A percentile compares a stretch with the other conserved stretches of the same genome.
Evolutionary conservation across 208 protist genomes (phyloP).

Genomic region (Leptomonas seymouri): DNA sequence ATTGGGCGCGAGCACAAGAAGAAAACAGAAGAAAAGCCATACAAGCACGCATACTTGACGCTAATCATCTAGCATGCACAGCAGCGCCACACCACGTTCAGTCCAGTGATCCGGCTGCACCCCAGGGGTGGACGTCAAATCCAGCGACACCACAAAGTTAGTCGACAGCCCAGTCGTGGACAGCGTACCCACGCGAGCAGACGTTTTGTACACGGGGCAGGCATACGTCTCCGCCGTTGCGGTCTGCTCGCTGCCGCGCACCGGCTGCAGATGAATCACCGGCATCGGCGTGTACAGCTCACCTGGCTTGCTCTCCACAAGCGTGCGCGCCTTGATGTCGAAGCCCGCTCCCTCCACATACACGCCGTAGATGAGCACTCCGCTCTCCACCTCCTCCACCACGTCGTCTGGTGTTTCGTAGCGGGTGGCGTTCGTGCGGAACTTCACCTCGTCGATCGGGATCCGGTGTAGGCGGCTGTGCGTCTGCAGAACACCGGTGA

Average conservation of each 20-base stretch:
- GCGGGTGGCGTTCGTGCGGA: constrained; percentile 84
- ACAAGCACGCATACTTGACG: background rate
- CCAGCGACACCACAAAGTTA: constrained; percentile 92
- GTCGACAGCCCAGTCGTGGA: constrained; percentile 92
- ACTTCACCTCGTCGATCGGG: constrained; percentile 92
- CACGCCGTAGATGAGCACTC: constrained; percentile 94
- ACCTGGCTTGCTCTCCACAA: constrained; percentile 86
- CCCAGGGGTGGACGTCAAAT: constrained; percentile 54
- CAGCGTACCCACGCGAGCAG: constrained; percentile 85
- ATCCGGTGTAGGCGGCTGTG: constrained; percentile 88
- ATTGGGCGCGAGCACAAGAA: no score
- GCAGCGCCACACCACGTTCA: constrained; percentile 89
- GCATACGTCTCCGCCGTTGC: constrained; percentile 59
- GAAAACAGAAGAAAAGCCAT: no score
- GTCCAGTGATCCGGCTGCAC: constrained; percentile 90
- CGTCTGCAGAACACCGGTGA: constrained; percentile 93
- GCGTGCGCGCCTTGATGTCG: constrained; percentile 33
- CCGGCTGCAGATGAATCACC: constrained; percentile 91
- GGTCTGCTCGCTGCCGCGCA: constrained; percentile 41
- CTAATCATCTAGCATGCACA: constrained; percentile 94
- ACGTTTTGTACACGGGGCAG: constrained; percentile 95
- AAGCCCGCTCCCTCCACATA: constrained; percentile 92
- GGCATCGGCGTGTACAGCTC: constrained; percentile 88
- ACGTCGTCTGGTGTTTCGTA: constrained; percentile 80
- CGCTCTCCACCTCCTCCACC: constrained; percentile 50